Evolutionary conservation across 257 asterid species (phyloP).

Genomic region (Eustoma russellianum): DNA sequence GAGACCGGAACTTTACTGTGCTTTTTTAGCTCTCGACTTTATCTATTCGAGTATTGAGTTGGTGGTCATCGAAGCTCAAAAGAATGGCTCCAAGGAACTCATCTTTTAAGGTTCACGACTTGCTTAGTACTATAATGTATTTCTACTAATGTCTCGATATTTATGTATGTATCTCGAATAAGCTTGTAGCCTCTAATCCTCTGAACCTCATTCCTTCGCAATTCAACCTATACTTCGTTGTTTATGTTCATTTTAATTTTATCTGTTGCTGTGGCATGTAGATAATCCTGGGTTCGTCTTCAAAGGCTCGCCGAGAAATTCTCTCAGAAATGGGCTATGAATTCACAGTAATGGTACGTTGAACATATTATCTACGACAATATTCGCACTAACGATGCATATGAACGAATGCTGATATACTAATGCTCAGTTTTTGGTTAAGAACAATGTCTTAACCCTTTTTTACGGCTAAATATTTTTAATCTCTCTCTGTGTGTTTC

Average conservation of each 20-base stretch:
- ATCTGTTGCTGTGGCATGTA: constrained; percentile 13
- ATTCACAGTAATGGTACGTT: constrained; percentile 51
- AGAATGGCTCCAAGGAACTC: constrained; percentile 33
- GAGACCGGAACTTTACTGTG: too few species aligned
- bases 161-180: not conserved
- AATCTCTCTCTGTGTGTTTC: too few species aligned
- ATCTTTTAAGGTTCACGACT: constrained; percentile 21
- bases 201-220: not conserved
- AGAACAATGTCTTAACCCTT: too few species aligned
- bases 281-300: constrained; percentile 82
- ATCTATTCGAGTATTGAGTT: constrained; percentile 3
- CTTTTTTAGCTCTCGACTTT: not conserved
- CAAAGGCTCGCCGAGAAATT: constrained; percentile 63
- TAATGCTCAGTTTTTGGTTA: too few species aligned
- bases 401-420: too few species aligned
- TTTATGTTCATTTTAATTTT: not conserved
- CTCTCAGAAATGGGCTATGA: constrained; percentile 68
- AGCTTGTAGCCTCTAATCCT: not conserved
- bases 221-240: not conserved
- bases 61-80: not conserved
- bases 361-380: not conserved
- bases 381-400: too few species aligned
- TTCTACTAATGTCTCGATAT: not conserved
- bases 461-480: too few species aligned
- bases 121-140: not conserved